These are phyloP conservation scores for Tetradesmus lagerheimii DNA, from an alignment of 139 green algal species.

Conservation along the genomic window DNA sequence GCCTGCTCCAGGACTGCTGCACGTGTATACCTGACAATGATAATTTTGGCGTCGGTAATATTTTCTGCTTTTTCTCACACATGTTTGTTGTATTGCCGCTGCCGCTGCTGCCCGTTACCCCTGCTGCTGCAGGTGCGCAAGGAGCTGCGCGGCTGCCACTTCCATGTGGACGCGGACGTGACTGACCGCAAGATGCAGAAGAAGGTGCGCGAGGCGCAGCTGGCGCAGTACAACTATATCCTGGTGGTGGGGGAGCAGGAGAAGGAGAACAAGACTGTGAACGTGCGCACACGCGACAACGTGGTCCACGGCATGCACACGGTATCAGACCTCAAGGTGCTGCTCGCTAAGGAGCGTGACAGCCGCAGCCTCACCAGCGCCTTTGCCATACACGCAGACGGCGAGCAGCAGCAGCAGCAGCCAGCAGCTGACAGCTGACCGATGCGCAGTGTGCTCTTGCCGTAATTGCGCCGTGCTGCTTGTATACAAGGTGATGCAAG, in stretches of 20 bases:
- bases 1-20: background rate
- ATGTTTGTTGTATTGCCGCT: background rate
- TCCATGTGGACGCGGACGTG: constrained; percentile 88
- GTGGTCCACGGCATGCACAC: constrained; percentile 72
- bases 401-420: constrained; percentile 21
- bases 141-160: constrained; percentile 68
- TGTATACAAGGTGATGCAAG: too few relatives aligned
- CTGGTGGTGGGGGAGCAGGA: constrained; percentile 93
- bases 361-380: constrained; percentile 22
- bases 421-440: background rate
- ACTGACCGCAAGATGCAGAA: constrained; percentile 98
- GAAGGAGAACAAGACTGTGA: constrained; percentile 78
- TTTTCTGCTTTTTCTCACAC: background rate
- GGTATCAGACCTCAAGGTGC: constrained; percentile 13
- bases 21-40: too few relatives aligned
- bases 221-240: constrained; percentile 99
- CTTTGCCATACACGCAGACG: background rate
- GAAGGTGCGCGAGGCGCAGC: constrained; percentile 90
- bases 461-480: too few relatives aligned
- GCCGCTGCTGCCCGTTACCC: constrained; percentile 4
- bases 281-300: constrained; percentile 97
- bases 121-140: constrained; percentile 46
- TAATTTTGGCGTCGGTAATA: too few relatives aligned
- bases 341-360: constrained; percentile 43
- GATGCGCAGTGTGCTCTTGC: too few relatives aligned